These are phyloP conservation scores for Cornus florida DNA, from an alignment of 148 eudicot genomes.

Conservation along the genomic window DNA sequence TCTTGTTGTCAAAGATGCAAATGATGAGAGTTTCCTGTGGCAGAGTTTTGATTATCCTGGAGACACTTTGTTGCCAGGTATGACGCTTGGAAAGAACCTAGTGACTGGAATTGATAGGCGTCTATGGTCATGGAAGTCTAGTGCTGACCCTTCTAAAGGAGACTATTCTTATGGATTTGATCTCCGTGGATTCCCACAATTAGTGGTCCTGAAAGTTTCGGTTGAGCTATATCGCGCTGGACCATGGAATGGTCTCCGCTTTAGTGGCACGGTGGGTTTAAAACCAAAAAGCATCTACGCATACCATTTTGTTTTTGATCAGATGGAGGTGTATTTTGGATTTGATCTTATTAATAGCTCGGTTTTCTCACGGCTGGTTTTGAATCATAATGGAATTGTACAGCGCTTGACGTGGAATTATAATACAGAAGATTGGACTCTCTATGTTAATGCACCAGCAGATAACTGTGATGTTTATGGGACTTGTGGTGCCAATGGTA, in stretches of 20 bases:
- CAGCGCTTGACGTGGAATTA: slow-evolving; percentile 6
- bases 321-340: slow-evolving; percentile 5
- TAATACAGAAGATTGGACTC: slow-evolving; percentile 2
- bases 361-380: background rate
- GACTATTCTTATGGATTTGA: slow-evolving; percentile 6
- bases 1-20: no score
- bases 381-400: background rate
- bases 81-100: no score
- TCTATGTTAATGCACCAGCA: background rate
- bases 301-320: background rate
- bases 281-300: background rate
- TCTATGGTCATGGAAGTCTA: slow-evolving; percentile 2
- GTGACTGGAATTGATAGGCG: no score
- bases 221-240: background rate
- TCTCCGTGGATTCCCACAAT: slow-evolving; percentile 7
- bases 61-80: no score
- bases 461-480: slow-evolving; percentile 16
- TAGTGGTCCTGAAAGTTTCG: background rate
- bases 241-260: slow-evolving; percentile 23
- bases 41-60: no score
- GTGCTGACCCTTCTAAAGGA: slow-evolving; percentile 10
- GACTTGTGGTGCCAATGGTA: slow-evolving; percentile 12
- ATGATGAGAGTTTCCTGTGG: no score
- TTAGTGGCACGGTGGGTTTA: slow-evolving; percentile 8
- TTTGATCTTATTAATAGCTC: slow-evolving; percentile 3